These are phyloP conservation scores for Gleditsia sinensis DNA, from an alignment of 306 rosid species.

Conservation along the genomic window DNA sequence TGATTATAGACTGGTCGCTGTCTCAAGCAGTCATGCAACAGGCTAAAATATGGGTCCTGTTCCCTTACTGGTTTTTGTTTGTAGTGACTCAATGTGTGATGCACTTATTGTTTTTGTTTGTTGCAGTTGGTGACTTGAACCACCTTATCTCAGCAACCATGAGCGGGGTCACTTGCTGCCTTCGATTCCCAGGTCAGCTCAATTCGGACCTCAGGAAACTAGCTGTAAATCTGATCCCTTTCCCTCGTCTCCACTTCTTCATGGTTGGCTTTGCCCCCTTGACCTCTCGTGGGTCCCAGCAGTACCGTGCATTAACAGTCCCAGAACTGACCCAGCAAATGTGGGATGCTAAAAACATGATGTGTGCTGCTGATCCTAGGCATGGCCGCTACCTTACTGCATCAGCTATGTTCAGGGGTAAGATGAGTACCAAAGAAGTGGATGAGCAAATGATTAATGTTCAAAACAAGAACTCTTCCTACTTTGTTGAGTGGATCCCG, in stretches of 20 bases:
- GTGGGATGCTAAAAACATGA: slow-evolving; percentile 9
- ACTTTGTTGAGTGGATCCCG: slow-evolving; percentile 14
- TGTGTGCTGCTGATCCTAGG: background rate
- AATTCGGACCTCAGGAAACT: slow-evolving; percentile 6
- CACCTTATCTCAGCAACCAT: slow-evolving; percentile 5
- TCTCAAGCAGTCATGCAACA: background rate
- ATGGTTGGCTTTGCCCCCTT: slow-evolving; percentile 9
- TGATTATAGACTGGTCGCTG: background rate
- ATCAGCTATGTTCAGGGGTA: background rate
- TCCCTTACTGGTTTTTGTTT: background rate
- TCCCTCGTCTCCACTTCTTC: slow-evolving; percentile 15
- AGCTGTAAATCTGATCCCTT: background rate
- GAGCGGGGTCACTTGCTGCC: slow-evolving; percentile 7
- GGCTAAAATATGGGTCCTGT: background rate
- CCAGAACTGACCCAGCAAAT: slow-evolving; percentile 4
- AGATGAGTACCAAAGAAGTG: background rate
- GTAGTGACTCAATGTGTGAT: background rate
- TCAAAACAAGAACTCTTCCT: slow-evolving; percentile 1
- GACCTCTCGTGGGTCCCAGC: slow-evolving; percentile 4
- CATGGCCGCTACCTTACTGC: background rate
- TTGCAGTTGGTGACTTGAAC: slow-evolving; percentile 43
- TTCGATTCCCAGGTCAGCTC: slow-evolving; percentile 15
- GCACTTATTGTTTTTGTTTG: no score
- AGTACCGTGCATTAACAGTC: background rate
- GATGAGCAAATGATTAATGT: slow-evolving; percentile 3